Conservation (phyloP, 441 rosid species). For the Cnidoscolus chayamansa region DNA sequence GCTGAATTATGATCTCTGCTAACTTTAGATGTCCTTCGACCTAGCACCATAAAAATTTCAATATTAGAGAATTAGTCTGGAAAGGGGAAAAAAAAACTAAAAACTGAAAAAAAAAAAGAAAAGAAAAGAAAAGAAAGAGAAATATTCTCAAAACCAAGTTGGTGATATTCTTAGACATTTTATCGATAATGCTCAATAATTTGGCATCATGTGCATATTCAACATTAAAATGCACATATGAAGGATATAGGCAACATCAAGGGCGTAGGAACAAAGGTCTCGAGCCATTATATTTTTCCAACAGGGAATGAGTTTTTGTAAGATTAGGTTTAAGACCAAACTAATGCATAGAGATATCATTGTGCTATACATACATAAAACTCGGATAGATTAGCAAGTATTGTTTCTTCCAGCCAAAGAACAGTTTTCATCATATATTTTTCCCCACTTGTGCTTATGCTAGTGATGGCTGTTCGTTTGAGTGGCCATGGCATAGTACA, state of each 20-base stretch:
- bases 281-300: conserved; percentile 15
- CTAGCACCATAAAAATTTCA: conserved; percentile 33
- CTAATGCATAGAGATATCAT: conserved; percentile 8
- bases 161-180: not conserved
- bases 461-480: conserved; percentile 59
- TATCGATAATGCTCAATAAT: not conserved
- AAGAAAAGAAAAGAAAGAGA: conserved; percentile 2
- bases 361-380: conserved; percentile 54
- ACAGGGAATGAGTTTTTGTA: conserved; percentile 16
- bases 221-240: not conserved
- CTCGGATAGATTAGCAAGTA: conserved; percentile 50
- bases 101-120: not conserved
- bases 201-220: conserved; percentile 12
- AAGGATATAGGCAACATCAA: not conserved
- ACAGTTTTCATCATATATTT: conserved; percentile 58
- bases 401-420: conserved; percentile 57
- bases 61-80: not conserved
- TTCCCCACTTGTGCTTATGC: conserved; percentile 55
- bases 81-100: not conserved
- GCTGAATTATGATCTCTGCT: conserved; percentile 45
- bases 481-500: conserved; percentile 47
- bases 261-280: not conserved
- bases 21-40: conserved; percentile 52
- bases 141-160: not conserved
- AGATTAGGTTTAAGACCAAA: conserved; percentile 13